Evolutionary conservation across 768 basidiomycete genomes (phyloP), one percentile per base, ranked within the genome.

Genomic region (Podaxis sp.): DNA sequence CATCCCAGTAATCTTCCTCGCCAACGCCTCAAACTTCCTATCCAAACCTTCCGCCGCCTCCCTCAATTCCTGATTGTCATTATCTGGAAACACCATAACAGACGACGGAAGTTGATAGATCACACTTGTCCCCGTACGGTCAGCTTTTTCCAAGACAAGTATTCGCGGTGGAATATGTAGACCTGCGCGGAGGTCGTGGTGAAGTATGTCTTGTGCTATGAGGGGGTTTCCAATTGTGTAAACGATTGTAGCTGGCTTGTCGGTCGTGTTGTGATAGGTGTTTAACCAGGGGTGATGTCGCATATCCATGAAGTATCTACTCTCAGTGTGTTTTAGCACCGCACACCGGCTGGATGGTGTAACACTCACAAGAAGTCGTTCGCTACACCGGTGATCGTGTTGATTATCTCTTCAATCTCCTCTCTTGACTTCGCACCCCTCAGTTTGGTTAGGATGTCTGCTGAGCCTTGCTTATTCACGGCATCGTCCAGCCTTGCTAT

Each of bases 191-290:
- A 77, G 66, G 61, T 84, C 81, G 63, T 75, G 67, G 59, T 71
- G 66, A 55, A 85, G 57, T 65, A 85, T 77, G 2, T 67, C 69
- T 60, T 81, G 77, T 0, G 82, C 84, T 51, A 82, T 71, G 54
- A 82, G 69, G 2, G 84, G 84, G 69, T 84, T 84, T 17, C 83
- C 83, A 59, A 83, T 73, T 29, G 74, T 77, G 70, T 85, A 85
- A 12, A 79, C 67, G 46, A 74, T 66, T 1, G 77, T 71, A 33
- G 65, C 66, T 22, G 77, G 77, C 46, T 72, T 70, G 15, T 52
- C 60, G 19, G 57, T 47, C 36, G 65, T 68, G 19, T 67, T 70
- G 37, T 67, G 62, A 65, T 74, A 77, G 33, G 68, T 66, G 51
- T 73, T 71, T 50, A 82, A 53, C 73, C 80, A 78, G n/a, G 55